phyloP scores from a whole-genome alignment of 2,329 filamentous ascomycete species.

The Penicillium sp. region DNA sequence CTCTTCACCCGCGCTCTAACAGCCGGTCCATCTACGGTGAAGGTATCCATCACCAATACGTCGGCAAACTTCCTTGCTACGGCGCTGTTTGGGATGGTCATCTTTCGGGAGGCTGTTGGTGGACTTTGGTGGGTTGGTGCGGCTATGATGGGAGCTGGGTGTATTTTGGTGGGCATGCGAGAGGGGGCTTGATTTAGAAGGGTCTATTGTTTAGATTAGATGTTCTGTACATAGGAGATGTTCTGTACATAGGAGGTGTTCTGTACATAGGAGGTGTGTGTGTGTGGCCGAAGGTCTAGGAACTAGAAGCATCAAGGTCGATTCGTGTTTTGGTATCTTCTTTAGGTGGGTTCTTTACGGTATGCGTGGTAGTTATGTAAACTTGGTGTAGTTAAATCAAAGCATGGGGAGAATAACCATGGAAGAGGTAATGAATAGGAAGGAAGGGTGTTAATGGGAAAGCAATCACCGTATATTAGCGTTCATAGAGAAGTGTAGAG shows the following conservation, averaged over 20 bases:
- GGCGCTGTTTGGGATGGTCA: constrained; percentile 56
- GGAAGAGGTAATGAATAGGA: too few species aligned
- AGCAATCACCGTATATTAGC: too few species aligned
- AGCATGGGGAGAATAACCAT: too few species aligned
- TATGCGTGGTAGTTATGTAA: too few species aligned
- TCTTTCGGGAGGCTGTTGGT: constrained; percentile 58
- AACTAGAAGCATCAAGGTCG: neutral
- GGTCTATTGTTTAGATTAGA: neutral
- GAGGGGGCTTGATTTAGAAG: constrained; percentile 42
- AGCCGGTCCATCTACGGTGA: constrained; percentile 59
- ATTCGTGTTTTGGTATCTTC: too few species aligned
- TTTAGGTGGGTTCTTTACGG: too few species aligned
- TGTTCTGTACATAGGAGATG: neutral
- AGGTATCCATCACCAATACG: constrained; percentile 64
- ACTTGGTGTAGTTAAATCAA: too few species aligned
- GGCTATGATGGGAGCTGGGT: constrained; percentile 58
- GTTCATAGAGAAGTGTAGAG: too few species aligned
- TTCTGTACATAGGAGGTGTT: neutral
- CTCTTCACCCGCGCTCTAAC: constrained; percentile 64
- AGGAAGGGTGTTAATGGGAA: too few species aligned
- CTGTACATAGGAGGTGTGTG: neutral
- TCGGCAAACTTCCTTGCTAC: constrained; percentile 64
- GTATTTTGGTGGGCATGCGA: constrained; percentile 62
- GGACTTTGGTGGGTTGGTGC: constrained; percentile 64
- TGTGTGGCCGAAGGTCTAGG: neutral